These are phyloP conservation scores for Sporothrix brunneoviolacea DNA, from an alignment of 2,329 filamentous ascomycete genomes.

Conservation along the genomic window DNA sequence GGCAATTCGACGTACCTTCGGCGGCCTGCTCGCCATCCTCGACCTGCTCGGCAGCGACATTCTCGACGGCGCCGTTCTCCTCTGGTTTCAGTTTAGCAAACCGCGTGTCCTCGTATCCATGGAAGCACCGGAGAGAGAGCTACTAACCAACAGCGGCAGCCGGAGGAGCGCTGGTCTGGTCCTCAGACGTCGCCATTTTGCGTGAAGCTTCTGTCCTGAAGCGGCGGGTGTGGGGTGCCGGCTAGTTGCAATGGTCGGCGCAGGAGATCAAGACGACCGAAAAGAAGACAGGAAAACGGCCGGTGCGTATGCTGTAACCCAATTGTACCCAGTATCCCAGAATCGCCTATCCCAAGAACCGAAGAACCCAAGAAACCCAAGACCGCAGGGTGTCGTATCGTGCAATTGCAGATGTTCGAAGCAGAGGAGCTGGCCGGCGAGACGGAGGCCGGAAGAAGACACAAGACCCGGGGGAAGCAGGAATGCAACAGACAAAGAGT, in stretches of 20 bases:
- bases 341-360: no score
- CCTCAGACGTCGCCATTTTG: constrained; percentile 13
- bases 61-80: constrained; percentile 13
- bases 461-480: no score
- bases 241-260: constrained; percentile 6
- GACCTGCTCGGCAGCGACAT: constrained; percentile 16
- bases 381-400: no score
- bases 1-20: constrained; percentile 27
- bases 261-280: background rate
- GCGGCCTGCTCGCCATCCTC: constrained; percentile 23
- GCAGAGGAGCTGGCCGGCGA: no score
- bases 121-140: background rate
- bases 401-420: no score
- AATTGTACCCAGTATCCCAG: background rate
- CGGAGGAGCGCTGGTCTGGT: constrained; percentile 9
- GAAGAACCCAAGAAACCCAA: no score
- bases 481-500: no score
- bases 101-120: background rate
- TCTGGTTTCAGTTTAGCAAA: constrained; percentile 6
- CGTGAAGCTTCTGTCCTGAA: background rate
- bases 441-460: no score
- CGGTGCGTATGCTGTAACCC: background rate
- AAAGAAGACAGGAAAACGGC: background rate
- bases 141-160: constrained; percentile 14
- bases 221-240: background rate